Percentiles rank a stretch among this genome's conserved stretches.
phyloP scores from a whole-genome alignment of 805 yeast genomes.

The Metschnikowia cubensis region DNA sequence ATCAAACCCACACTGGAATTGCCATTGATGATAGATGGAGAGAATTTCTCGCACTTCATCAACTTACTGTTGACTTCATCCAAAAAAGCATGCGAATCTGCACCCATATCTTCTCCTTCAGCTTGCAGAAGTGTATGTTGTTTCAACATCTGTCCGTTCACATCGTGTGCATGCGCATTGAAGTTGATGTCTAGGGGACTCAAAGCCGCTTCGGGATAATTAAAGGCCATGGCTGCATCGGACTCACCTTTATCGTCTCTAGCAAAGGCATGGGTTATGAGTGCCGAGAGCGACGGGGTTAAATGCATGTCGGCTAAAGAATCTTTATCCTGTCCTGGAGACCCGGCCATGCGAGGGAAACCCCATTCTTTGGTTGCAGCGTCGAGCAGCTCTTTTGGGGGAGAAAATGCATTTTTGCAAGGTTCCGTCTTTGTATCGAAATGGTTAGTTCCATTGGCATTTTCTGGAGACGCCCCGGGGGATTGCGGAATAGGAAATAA shows the following conservation, averaged over 20 bases:
- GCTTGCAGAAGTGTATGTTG: not conserved
- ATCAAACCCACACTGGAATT: conserved; percentile 13
- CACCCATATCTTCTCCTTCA: not conserved
- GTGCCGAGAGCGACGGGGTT: conserved; percentile 38
- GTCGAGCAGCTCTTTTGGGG: not conserved
- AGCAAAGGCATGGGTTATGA: conserved; percentile 32
- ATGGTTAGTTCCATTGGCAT: not conserved
- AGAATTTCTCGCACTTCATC: conserved; percentile 8
- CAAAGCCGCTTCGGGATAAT: conserved; percentile 15
- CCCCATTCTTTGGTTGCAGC: conserved; percentile 10
- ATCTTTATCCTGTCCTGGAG: conserved; percentile 7
- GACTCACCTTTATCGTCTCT: conserved; percentile 18
- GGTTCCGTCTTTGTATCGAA: too few relatives aligned
- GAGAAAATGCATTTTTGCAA: not conserved
- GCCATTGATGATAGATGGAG: conserved; percentile 10
- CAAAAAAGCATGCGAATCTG: not conserved
- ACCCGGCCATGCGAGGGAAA: not conserved
- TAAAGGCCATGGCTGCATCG: conserved; percentile 12
- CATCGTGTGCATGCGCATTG: not conserved
- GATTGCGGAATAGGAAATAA: not conserved
- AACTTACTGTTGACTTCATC: conserved; percentile 5
- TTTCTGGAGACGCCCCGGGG: not conserved
- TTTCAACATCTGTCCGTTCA: not conserved
- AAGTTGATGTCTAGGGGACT: conserved; percentile 23
- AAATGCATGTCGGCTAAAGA: conserved; percentile 21